Conservation (phyloP, 768 basidiomycete species). For the Podaxis mareebaensis region DNA sequence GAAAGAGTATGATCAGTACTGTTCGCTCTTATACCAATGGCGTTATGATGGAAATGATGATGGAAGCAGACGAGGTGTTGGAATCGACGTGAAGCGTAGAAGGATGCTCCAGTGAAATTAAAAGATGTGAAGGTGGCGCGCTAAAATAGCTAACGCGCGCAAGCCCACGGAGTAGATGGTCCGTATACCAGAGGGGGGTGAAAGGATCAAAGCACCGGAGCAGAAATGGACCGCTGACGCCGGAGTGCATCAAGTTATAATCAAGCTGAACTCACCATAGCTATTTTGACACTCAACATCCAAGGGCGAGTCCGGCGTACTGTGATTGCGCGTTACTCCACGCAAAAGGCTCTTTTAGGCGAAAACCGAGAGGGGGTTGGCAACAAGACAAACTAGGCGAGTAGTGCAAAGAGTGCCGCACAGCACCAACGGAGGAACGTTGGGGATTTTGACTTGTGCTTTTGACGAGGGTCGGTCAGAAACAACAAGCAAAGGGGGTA, state of each 20-base stretch:
- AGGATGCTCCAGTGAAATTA: slow-evolving; percentile 3
- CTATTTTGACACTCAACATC: background rate
- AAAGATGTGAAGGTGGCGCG: background rate
- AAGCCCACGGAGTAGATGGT: background rate
- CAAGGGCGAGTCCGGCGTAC: background rate
- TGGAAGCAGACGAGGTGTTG: background rate
- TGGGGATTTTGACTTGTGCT: background rate
- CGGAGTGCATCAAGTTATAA: no score
- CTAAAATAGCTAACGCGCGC: background rate
- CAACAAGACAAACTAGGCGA: background rate
- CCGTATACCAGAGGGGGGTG: background rate
- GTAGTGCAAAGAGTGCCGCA: background rate
- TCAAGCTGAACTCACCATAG: background rate
- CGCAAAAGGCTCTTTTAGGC: slow-evolving; percentile 3
- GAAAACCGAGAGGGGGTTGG: background rate
- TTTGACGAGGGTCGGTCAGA: background rate
- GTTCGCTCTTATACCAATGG: slow-evolving; percentile 11
- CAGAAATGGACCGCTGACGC: slow-evolving; percentile 1
- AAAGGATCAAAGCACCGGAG: slow-evolving; percentile 14
- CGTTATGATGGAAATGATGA: slow-evolving; percentile 13
- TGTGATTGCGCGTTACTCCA: background rate
- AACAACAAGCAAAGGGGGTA: background rate
- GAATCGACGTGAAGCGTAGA: background rate
- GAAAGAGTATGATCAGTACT: slow-evolving; percentile 12
- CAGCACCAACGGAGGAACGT: background rate